A percentile compares a stretch with the other conserved stretches of the same genome.
Conservation (phyloP, 192 early-diverging fungal species). For the Backusella westeae region DNA sequence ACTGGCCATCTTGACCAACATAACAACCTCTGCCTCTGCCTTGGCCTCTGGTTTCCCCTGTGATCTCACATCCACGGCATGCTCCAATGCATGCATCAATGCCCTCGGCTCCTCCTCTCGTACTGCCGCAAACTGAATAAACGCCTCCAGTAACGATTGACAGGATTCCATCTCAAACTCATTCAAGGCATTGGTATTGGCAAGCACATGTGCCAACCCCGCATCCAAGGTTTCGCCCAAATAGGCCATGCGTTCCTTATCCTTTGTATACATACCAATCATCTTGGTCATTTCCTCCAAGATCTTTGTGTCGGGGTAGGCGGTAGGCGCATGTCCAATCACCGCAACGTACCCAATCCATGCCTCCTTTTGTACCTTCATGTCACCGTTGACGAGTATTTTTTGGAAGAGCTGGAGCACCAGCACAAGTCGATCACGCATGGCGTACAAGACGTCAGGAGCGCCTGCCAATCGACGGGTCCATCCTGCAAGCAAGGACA, state of each 20-base stretch:
- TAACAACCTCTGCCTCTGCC: conserved; percentile 13
- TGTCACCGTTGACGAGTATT: background rate
- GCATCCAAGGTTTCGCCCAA: conserved; percentile 23
- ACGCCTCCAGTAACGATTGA: background rate
- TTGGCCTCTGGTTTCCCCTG: conserved; percentile 7
- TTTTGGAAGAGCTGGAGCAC: background rate
- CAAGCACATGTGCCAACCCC: conserved; percentile 28
- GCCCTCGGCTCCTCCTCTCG: conserved; percentile 2
- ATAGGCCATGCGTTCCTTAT: background rate
- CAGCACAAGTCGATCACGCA: background rate
- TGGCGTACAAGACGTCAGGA: conserved; percentile 3
- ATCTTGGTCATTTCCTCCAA: conserved; percentile 11
- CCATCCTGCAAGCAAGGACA: conserved; percentile 19
- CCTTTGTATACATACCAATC: background rate
- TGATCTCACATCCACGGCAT: conserved; percentile 24
- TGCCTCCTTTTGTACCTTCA: conserved; percentile 12
- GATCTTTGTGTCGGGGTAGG: background rate
- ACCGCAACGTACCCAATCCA: conserved; percentile 27
- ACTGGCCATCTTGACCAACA: background rate
- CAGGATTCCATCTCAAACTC: conserved; percentile 17
- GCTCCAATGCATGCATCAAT: conserved; percentile 19
- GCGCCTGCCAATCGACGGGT: conserved; percentile 20
- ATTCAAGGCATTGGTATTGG: conserved; percentile 17
- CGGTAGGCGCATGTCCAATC: background rate
- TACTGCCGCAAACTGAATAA: background rate